These are phyloP conservation scores for Hymenoscyphus fructigenus DNA, from an alignment of 2,329 filamentous ascomycete species.

Conservation along the genomic window DNA sequence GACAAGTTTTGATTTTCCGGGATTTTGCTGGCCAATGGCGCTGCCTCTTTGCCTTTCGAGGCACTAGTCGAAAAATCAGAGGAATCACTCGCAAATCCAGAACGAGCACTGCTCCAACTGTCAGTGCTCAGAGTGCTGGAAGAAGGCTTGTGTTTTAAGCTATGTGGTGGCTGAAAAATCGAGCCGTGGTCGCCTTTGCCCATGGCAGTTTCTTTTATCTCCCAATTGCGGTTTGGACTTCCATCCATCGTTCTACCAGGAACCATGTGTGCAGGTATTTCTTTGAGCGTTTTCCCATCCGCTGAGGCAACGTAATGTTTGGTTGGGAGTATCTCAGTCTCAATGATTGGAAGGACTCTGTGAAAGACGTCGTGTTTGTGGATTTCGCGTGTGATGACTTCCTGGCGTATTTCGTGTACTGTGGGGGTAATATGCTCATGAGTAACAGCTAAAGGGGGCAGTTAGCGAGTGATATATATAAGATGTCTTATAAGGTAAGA, in stretches of 20 bases:
- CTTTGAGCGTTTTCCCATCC: constrained; percentile 44
- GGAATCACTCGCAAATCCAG: not conserved
- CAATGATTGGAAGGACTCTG: constrained; percentile 51
- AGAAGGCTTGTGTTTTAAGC: not conserved
- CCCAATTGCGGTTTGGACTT: constrained; percentile 19
- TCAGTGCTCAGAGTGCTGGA: not conserved
- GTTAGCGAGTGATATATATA: constrained; percentile 21
- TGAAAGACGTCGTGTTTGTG: constrained; percentile 54
- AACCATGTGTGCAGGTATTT: constrained; percentile 46
- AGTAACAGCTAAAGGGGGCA: constrained; percentile 43
- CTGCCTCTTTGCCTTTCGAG: not conserved
- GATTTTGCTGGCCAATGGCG: not conserved
- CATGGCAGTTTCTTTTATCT: constrained; percentile 14
- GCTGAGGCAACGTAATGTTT: constrained; percentile 43
- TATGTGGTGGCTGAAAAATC: not conserved
- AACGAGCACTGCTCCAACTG: not conserved
- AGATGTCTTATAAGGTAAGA: not conserved
- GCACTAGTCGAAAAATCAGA: not conserved
- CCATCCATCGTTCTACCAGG: constrained; percentile 31
- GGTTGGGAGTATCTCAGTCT: constrained; percentile 52
- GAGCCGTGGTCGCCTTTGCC: constrained; percentile 9
- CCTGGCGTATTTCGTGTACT: constrained; percentile 46
- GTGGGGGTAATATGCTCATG: constrained; percentile 48
- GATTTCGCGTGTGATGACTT: constrained; percentile 51
- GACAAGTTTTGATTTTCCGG: constrained; percentile 3